A percentile compares a stretch with the other conserved stretches of the same genome.
Evolutionary conservation across 441 rosid species (phyloP).

Genomic region (Rhodomyrtus psidioides): DNA sequence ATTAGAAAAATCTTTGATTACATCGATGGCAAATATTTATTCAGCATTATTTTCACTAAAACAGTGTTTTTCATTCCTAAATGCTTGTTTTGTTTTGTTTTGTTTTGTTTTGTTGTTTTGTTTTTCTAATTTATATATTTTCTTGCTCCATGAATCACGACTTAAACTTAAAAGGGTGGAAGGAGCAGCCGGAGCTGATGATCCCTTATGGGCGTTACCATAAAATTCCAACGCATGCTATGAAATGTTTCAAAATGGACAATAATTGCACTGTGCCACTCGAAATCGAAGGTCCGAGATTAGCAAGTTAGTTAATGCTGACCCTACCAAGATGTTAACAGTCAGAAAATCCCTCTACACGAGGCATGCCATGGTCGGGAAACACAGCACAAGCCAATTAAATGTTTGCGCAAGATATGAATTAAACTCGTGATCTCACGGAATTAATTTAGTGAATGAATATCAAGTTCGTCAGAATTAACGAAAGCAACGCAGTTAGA

Average conservation of each 20-base stretch:
- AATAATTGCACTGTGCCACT: background rate
- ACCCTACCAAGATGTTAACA: background rate
- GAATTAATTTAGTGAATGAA: background rate
- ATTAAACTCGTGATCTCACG: background rate
- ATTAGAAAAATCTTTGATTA: background rate
- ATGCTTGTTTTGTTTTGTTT: background rate
- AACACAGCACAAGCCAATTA: background rate
- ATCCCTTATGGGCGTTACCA: background rate
- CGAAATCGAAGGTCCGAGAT: background rate
- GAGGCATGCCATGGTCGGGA: background rate
- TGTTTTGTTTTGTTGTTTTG: no score
- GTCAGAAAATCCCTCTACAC: background rate
- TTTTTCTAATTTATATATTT: background rate
- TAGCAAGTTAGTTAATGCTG: background rate
- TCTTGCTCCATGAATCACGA: background rate
- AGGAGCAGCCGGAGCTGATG: background rate
- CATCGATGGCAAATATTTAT: background rate
- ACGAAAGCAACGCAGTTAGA: background rate
- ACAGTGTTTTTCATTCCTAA: background rate
- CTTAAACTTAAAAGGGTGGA: background rate
- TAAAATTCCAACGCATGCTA: background rate
- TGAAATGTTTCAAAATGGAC: background rate
- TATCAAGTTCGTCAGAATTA: background rate
- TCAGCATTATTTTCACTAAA: background rate
- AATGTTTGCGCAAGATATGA: background rate